Evolutionary conservation across 1,284 basidiomycete genomes (phyloP).

Genomic region (Heterobasidion irregulare): DNA sequence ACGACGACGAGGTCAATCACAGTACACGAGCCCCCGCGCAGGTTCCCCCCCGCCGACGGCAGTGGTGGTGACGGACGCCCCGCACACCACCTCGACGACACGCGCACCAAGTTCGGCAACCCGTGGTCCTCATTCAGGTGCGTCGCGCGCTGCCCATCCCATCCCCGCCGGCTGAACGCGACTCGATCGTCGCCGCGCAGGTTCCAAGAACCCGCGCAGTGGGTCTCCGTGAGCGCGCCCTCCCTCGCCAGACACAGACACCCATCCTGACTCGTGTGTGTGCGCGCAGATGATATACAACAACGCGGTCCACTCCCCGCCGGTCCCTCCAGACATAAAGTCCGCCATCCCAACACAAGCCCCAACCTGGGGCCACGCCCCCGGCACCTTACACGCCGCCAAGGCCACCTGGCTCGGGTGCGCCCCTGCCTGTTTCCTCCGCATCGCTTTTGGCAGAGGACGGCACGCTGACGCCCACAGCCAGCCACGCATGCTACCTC

Average conservation of each 20-base stretch:
- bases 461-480: background rate
- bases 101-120: conserved; percentile 17
- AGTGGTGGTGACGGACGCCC: conserved; percentile 13
- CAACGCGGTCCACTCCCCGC: background rate
- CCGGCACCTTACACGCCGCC: conserved; percentile 4
- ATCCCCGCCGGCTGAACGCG: background rate
- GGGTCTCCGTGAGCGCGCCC: conserved; percentile 5
- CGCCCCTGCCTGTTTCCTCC: conserved; percentile 1
- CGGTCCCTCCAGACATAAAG: conserved; percentile 14
- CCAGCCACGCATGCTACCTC: conserved; percentile 59
- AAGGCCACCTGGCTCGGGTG: conserved; percentile 62
- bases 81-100: conserved; percentile 16
- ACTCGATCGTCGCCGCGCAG: background rate
- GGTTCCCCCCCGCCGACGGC: conserved; percentile 7
- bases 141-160: background rate
- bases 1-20: background rate
- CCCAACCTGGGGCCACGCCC: conserved; percentile 17
- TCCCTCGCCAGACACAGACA: background rate
- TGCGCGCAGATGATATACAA: background rate
- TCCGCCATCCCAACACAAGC: conserved; percentile 14
- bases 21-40: conserved; percentile 8
- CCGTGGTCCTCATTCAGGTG: conserved; percentile 21
- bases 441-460: too few relatives aligned
- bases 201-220: conserved; percentile 8
- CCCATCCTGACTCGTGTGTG: background rate